Evolutionary conservation across 73 alveolate genomes (phyloP).

Genomic region (Paramecium biaurelia): DNA sequence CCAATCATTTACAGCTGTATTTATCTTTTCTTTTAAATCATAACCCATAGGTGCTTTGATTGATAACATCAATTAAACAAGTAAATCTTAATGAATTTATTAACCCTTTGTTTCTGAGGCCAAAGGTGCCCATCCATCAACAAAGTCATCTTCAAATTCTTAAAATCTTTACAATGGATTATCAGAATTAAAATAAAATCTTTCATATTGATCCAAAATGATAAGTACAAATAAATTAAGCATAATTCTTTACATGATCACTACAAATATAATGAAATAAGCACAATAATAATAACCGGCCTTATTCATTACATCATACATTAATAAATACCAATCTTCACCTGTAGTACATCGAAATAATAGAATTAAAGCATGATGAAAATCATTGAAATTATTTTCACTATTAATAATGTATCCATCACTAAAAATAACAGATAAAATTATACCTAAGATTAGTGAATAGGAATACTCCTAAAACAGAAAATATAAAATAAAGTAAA

Average conservation of each 20-base stretch:
- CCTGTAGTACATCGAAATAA: conserved; percentile 90
- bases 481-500: conserved; percentile 85
- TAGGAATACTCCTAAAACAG: conserved; percentile 90
- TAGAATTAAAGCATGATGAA: conserved; percentile 74
- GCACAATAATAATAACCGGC: conserved; percentile 47
- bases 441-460: conserved; percentile 69
- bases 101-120: conserved; percentile 19
- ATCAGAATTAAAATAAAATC: conserved; percentile 68
- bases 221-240: conserved; percentile 76
- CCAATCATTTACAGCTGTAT: conserved; percentile 11
- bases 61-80: not conserved
- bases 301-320: conserved; percentile 69
- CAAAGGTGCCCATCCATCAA: conserved; percentile 57
- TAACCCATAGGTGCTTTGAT: conserved; percentile 58
- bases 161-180: conserved; percentile 69
- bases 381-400: conserved; percentile 78
- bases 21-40: not conserved
- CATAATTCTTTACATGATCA: conserved; percentile 67
- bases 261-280: conserved; percentile 65
- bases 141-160: conserved; percentile 56
- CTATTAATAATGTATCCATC: conserved; percentile 71
- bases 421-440: conserved; percentile 56
- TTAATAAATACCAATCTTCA: conserved; percentile 83
- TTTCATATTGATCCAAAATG: conserved; percentile 71
- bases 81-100: not conserved